Conservation (phyloP, 2,329 filamentous ascomycete species). For the Fusarium burgessii region DNA sequence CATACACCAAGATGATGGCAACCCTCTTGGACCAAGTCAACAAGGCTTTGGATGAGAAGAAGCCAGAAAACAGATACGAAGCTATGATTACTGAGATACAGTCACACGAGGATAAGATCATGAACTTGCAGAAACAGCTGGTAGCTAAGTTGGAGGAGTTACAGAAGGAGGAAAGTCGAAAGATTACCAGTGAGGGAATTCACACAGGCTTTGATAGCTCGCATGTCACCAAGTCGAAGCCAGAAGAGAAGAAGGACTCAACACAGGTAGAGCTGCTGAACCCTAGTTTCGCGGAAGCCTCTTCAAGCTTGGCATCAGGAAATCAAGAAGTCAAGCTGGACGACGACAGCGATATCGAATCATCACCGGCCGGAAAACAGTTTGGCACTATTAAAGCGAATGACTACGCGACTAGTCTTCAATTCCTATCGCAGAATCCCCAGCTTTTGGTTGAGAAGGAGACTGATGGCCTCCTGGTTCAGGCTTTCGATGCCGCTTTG, state of each 20-base stretch:
- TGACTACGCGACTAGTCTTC: constrained; percentile 78
- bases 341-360: constrained; percentile 80
- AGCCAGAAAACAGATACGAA: constrained; percentile 74
- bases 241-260: constrained; percentile 60
- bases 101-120: constrained; percentile 81
- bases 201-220: constrained; percentile 93
- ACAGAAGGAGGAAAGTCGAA: constrained; percentile 84
- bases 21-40: constrained; percentile 95
- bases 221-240: constrained; percentile 74
- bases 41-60: constrained; percentile 81
- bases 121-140: constrained; percentile 81
- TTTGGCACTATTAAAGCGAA: constrained; percentile 83
- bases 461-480: constrained; percentile 88
- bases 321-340: constrained; percentile 51
- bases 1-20: constrained; percentile 99
- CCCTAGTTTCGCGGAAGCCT: constrained; percentile 59
- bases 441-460: constrained; percentile 85
- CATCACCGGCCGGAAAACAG: constrained; percentile 80
- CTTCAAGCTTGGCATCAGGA: constrained; percentile 24
- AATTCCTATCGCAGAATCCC: constrained; percentile 84
- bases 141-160: constrained; percentile 80
- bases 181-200: constrained; percentile 93
- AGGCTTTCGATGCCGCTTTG: constrained; percentile 91
- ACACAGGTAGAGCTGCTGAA: constrained; percentile 81
- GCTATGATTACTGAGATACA: constrained; percentile 84